Percentiles rank a stretch among this genome's conserved stretches.
These are phyloP conservation scores for Daldinia grandis DNA, from an alignment of 495 filamentous ascomycete genomes.

Conservation along the genomic window DNA sequence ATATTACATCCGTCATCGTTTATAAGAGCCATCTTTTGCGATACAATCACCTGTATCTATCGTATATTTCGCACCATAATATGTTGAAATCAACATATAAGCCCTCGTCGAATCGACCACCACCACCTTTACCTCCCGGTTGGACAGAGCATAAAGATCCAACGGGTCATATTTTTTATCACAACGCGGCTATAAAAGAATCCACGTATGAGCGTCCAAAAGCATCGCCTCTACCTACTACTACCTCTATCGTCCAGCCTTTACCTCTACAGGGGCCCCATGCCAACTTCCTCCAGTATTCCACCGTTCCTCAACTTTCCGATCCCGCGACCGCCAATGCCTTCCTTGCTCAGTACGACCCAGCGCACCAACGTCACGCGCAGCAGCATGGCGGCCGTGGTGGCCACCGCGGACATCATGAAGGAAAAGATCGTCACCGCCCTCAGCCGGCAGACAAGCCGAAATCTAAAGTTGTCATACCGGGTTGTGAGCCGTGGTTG, in stretches of 20 bases:
- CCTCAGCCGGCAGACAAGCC: conserved; percentile 79
- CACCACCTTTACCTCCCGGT: conserved; percentile 73
- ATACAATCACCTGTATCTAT: neutral
- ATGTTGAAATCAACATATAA: conserved; percentile 75
- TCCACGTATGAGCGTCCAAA: conserved; percentile 85
- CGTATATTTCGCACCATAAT: neutral
- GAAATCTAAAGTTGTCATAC: conserved; percentile 79
- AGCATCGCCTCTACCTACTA: conserved; percentile 42
- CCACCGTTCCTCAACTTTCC: conserved; percentile 55
- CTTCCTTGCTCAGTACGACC: conserved; percentile 58
- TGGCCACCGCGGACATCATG: conserved; percentile 48
- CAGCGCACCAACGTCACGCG: conserved; percentile 37
- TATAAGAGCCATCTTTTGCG: neutral
- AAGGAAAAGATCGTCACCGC: conserved; percentile 59
- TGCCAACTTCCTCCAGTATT: conserved; percentile 56
- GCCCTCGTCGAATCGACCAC: conserved; percentile 51
- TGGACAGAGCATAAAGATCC: conserved; percentile 96
- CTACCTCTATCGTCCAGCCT: conserved; percentile 34
- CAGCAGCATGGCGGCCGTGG: conserved; percentile 47
- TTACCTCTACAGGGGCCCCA: conserved; percentile 43
- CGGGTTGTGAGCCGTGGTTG: conserved; percentile 87
- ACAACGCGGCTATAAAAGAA: conserved; percentile 83
- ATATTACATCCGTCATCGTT: neutral
- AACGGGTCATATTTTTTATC: conserved; percentile 88
- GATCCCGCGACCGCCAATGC: conserved; percentile 56